Percentiles rank a stretch among this genome's conserved stretches.
These are phyloP conservation scores for Camillea tinctor DNA, from an alignment of 2,329 filamentous ascomycete species.

Conservation along the genomic window DNA sequence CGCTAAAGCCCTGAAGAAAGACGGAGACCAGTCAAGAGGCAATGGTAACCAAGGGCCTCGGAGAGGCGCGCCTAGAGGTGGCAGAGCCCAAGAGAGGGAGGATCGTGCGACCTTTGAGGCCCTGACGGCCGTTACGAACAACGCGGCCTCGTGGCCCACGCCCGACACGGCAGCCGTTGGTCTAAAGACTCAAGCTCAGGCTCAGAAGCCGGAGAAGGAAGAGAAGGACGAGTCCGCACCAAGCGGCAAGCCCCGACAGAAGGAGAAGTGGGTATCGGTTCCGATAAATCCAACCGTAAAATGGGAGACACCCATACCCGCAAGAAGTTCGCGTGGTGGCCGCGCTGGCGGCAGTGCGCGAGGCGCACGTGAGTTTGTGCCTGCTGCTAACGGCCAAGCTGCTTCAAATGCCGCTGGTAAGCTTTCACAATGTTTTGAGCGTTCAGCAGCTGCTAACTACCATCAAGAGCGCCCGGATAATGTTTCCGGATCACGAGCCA, in stretches of 20 bases:
- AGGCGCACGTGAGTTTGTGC: conserved; percentile 26
- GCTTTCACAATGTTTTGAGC: neutral
- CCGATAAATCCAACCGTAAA: conserved; percentile 80
- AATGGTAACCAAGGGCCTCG: conserved; percentile 40
- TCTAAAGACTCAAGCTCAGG: conserved; percentile 68
- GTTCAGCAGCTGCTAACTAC: conserved; percentile 12
- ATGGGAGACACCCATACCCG: conserved; percentile 79
- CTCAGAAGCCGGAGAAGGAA: conserved; percentile 56
- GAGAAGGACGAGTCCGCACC: conserved; percentile 58
- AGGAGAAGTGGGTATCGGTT: conserved; percentile 83
- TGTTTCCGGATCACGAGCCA: conserved; percentile 29
- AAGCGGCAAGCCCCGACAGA: conserved; percentile 54
- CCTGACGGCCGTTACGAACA: conserved; percentile 69
- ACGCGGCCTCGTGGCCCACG: conserved; percentile 85
- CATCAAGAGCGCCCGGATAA: conserved; percentile 25
- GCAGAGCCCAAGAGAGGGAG: conserved; percentile 45
- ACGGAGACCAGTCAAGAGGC: conserved; percentile 39
- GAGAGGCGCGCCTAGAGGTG: conserved; percentile 44
- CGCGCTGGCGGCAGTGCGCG: conserved; percentile 29
- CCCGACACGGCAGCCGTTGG: conserved; percentile 77
- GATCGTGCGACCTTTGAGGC: conserved; percentile 33
- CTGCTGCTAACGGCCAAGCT: conserved; percentile 19
- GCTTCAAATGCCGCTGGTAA: conserved; percentile 22
- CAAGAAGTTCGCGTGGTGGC: conserved; percentile 50
- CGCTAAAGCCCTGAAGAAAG: conserved; percentile 43